phyloP scores from a whole-genome alignment of 352 stramenopile species.

The Phytophthora constricta region DNA sequence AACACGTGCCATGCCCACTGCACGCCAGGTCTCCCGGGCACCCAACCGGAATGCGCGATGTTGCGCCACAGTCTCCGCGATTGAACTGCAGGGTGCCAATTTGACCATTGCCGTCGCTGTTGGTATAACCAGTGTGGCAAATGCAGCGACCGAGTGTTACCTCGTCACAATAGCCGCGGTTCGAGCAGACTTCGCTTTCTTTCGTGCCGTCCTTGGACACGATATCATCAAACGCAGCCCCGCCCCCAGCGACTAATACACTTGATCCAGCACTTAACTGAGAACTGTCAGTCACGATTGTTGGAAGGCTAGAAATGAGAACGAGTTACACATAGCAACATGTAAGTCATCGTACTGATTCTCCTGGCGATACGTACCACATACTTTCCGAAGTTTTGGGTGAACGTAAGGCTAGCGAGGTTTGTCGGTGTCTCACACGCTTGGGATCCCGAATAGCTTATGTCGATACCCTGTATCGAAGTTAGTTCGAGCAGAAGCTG shows the following conservation, averaged over 20 bases:
- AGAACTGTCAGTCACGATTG: constrained; percentile 48
- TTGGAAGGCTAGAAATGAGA: constrained; percentile 56
- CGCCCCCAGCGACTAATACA: constrained; percentile 37
- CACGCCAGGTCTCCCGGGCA: constrained; percentile 76
- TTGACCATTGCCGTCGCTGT: constrained; percentile 66
- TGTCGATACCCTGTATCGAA: constrained; percentile 56
- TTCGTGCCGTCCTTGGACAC: constrained; percentile 66
- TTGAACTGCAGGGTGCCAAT: constrained; percentile 54
- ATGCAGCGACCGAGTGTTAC: constrained; percentile 61
- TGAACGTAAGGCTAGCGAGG: constrained; percentile 76
- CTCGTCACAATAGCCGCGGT: constrained; percentile 69
- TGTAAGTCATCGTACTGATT: constrained; percentile 1
- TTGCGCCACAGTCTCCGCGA: constrained; percentile 68
- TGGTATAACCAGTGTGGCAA: constrained; percentile 71
- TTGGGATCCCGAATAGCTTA: constrained; percentile 63
- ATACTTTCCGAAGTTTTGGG: constrained; percentile 82
- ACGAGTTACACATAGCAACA: not conserved
- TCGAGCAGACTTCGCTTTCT: constrained; percentile 72
- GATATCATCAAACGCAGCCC: constrained; percentile 13
- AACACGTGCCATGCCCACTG: constrained; percentile 83
- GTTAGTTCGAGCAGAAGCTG: constrained; percentile 50
- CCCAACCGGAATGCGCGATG: constrained; percentile 59
- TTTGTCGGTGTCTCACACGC: constrained; percentile 71
- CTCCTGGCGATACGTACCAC: constrained; percentile 15
- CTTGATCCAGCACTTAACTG: constrained; percentile 41